Conservation (phyloP, 179 eudicot genomes). For the Patellifolia procumbens region DNA sequence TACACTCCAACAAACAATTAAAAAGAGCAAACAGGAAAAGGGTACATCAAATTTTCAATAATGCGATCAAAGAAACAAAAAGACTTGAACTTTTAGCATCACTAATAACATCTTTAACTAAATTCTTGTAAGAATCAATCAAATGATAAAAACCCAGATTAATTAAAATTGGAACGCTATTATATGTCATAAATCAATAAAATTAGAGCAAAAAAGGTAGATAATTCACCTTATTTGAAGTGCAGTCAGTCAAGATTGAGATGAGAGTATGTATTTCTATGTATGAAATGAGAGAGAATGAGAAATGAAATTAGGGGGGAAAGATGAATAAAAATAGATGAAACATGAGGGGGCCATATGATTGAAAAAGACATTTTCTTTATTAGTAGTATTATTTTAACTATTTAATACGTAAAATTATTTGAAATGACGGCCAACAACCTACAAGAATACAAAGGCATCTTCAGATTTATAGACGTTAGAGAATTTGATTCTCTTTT, state of each 20-base stretch:
- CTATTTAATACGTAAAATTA: too few species aligned
- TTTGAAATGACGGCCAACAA: background rate
- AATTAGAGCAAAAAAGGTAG: too few species aligned
- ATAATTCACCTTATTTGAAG: conserved; percentile 27
- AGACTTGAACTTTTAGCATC: background rate
- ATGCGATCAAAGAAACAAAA: conserved; percentile 18
- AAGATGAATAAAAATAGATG: conserved; percentile 1
- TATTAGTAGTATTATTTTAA: background rate
- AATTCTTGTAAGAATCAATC: background rate
- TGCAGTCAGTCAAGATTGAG: conserved; percentile 24
- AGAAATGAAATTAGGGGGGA: conserved; percentile 2
- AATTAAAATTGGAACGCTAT: too few species aligned
- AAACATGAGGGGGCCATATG: conserved; percentile 3
- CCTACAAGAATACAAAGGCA: too few species aligned
- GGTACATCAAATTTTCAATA: too few species aligned
- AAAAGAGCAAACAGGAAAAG: background rate
- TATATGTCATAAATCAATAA: background rate
- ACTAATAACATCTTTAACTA: background rate
- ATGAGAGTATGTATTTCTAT: background rate
- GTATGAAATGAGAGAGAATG: conserved; percentile 17
- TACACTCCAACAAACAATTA: conserved; percentile 20
- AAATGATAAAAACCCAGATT: conserved; percentile 23
- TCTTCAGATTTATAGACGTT: conserved; percentile 16
- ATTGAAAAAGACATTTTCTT: background rate
- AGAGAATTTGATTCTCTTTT: background rate